Evolutionary conservation across 1,284 basidiomycete genomes (phyloP).

Genomic region (Sporisorium exsertum): DNA sequence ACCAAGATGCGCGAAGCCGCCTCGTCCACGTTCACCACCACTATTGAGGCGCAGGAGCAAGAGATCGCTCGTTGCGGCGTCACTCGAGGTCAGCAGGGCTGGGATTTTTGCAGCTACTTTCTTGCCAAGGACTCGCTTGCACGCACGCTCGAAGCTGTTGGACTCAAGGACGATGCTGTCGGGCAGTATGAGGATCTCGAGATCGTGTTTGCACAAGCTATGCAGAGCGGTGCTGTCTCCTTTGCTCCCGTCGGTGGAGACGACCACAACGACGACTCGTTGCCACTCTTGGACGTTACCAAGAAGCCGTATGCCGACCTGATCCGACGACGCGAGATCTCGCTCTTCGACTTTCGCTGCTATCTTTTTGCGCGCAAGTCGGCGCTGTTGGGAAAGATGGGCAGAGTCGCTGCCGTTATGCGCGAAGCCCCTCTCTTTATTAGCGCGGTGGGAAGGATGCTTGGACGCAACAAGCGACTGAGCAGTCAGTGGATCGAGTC

Average conservation of each 20-base stretch:
- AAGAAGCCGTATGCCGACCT: slow-evolving; percentile 90
- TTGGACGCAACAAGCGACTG: slow-evolving; percentile 74
- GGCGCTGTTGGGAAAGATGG: slow-evolving; percentile 79
- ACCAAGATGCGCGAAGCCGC: slow-evolving; percentile 90
- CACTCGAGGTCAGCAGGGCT: slow-evolving; percentile 38
- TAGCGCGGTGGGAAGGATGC: slow-evolving; percentile 80
- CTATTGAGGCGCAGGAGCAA: slow-evolving; percentile 72
- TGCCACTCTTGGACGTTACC: slow-evolving; percentile 80
- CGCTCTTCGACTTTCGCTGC: slow-evolving; percentile 91
- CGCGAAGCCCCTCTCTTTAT: slow-evolving; percentile 80
- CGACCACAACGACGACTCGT: slow-evolving; percentile 79
- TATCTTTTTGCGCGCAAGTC: slow-evolving; percentile 92
- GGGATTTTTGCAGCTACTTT: slow-evolving; percentile 77
- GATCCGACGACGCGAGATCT: slow-evolving; percentile 89
- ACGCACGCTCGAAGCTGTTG: slow-evolving; percentile 89
- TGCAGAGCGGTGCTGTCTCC: slow-evolving; percentile 53
- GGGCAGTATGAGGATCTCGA: slow-evolving; percentile 92
- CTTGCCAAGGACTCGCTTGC: slow-evolving; percentile 86
- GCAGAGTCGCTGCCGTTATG: slow-evolving; percentile 78
- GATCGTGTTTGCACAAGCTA: slow-evolving; percentile 74
- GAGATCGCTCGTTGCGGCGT: slow-evolving; percentile 39
- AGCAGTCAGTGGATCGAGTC: slow-evolving; percentile 84
- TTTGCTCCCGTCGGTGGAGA: slow-evolving; percentile 54
- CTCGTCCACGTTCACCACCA: slow-evolving; percentile 82
- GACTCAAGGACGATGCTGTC: slow-evolving; percentile 87